phyloP scores from a whole-genome alignment of 176 grass and related monocot species.

The Rhynchospora breviuscula region DNA sequence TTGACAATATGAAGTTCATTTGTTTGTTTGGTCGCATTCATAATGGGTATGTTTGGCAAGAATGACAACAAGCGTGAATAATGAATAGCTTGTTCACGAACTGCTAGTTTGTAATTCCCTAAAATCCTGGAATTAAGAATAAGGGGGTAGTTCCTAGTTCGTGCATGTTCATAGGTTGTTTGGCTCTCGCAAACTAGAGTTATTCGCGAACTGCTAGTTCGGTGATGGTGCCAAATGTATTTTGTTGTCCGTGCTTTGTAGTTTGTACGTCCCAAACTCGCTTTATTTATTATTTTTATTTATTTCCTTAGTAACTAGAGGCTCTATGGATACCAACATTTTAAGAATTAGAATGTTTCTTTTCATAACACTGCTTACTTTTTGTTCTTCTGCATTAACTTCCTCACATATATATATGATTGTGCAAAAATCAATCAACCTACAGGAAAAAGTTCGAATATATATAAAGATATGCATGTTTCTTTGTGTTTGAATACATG shows the following conservation, averaged over 20 bases:
- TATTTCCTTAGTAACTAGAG: conserved; percentile 11
- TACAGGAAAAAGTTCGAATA: neutral
- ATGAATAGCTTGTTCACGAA: too few species aligned
- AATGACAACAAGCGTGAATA: too few species aligned
- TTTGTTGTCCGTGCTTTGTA: neutral
- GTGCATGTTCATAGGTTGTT: too few species aligned
- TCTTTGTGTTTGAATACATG: too few species aligned
- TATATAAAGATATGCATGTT: neutral
- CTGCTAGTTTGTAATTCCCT: too few species aligned
- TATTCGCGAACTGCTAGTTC: too few species aligned
- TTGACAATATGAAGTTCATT: neutral
- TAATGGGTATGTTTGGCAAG: too few species aligned
- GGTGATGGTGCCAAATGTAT: too few species aligned
- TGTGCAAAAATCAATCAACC: conserved; percentile 6
- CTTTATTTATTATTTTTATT: neutral
- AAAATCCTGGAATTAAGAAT: too few species aligned
- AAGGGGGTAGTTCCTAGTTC: too few species aligned
- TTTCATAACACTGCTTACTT: neutral
- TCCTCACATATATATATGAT: neutral
- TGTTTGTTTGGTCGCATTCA: neutral
- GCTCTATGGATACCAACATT: conserved; percentile 3
- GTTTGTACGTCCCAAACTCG: neutral
- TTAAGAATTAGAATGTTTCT: neutral
- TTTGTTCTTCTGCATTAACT: neutral
- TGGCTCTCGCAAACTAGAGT: too few species aligned